These are phyloP conservation scores for Candida sp. DNA, from an alignment of 1,139 yeast species.

Conservation along the genomic window DNA sequence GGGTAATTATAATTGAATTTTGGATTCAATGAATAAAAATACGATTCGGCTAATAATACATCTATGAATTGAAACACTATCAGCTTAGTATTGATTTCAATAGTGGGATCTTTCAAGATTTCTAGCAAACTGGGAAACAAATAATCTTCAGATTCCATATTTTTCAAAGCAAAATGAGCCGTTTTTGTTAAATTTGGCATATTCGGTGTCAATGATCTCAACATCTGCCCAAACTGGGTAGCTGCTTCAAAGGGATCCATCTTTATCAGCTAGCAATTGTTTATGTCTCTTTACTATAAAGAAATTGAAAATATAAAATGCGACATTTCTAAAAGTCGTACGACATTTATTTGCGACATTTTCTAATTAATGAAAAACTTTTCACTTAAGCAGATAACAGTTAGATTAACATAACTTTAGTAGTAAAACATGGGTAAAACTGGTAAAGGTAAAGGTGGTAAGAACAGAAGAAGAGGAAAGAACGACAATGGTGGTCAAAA, in stretches of 20 bases:
- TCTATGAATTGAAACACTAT: conserved; percentile 71
- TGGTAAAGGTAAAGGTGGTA: conserved; percentile 61
- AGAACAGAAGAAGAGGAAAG: conserved; percentile 99
- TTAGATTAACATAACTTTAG: neutral
- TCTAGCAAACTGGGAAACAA: conserved; percentile 69
- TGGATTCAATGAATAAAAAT: conserved; percentile 27
- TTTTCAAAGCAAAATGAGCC: conserved; percentile 56
- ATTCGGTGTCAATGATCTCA: conserved; percentile 63
- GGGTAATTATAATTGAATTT: conserved; percentile 29
- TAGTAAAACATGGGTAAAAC: conserved; percentile 42
- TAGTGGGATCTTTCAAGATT: conserved; percentile 45
- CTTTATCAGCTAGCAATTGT: conserved; percentile 1
- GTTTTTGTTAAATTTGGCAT: conserved; percentile 52
- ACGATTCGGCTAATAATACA: conserved; percentile 44
- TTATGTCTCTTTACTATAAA: neutral
- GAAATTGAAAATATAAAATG: neutral
- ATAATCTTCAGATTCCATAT: conserved; percentile 65
- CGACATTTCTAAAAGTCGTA: neutral
- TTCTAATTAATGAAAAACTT: neutral
- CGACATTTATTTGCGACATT: neutral
- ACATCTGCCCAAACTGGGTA: conserved; percentile 60
- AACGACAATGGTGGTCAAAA: conserved; percentile 88
- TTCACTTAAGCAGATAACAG: neutral
- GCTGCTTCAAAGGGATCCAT: conserved; percentile 86
- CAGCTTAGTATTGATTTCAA: conserved; percentile 59